These are phyloP conservation scores for Diaporthe batatas DNA, from an alignment of 2,329 filamentous ascomycete species.

Conservation along the genomic window DNA sequence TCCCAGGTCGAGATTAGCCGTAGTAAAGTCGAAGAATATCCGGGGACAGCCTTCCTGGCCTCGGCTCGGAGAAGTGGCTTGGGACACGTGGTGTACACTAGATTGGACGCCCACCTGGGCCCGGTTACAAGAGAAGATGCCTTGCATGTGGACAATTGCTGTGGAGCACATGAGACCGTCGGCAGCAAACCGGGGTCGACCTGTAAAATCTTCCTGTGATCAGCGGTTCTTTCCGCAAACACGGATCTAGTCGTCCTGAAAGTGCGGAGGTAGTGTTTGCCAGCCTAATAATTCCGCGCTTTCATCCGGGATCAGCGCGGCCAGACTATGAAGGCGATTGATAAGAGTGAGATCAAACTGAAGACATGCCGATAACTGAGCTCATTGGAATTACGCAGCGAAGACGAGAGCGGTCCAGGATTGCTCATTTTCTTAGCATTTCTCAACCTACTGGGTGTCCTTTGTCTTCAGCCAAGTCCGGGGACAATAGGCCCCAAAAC, in stretches of 20 bases:
- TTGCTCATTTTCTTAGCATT: background rate
- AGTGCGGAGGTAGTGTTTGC: background rate
- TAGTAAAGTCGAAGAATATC: slow-evolving; percentile 15
- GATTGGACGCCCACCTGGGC: background rate
- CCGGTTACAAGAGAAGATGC: background rate
- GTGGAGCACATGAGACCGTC: too few relatives aligned
- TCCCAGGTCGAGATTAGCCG: slow-evolving; percentile 4
- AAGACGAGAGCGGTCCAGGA: background rate
- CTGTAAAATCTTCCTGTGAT: background rate
- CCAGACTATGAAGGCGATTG: too few relatives aligned
- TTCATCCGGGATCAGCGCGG: background rate
- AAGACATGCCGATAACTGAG: too few relatives aligned
- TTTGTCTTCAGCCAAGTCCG: background rate
- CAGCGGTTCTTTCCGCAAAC: slow-evolving; percentile 1
- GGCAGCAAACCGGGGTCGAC: background rate
- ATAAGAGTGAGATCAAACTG: background rate
- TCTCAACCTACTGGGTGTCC: background rate
- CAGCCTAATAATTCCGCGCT: background rate
- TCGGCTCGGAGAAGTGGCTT: too few relatives aligned
- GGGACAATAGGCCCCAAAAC: background rate
- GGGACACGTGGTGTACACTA: too few relatives aligned
- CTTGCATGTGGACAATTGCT: background rate
- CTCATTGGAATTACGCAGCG: background rate
- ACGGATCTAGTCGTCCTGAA: background rate
- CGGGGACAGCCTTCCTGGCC: slow-evolving; percentile 13